These are phyloP conservation scores for Epichloe uncinata DNA, from an alignment of 2,329 filamentous ascomycete species.

Conservation along the genomic window DNA sequence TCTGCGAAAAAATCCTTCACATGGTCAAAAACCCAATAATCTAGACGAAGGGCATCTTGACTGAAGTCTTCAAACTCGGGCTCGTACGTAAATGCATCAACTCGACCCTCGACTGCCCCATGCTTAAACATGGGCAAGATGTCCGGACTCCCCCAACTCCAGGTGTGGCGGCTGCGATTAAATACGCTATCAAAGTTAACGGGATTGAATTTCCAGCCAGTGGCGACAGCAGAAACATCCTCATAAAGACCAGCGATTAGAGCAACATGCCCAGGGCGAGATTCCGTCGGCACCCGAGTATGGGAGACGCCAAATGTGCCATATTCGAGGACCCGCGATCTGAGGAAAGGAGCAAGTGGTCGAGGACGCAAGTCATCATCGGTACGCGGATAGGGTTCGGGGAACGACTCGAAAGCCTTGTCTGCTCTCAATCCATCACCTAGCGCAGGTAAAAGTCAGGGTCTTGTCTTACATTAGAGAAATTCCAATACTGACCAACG, in stretches of 20 bases:
- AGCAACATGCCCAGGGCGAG: slow-evolving; percentile 88
- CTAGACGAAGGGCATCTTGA: slow-evolving; percentile 64
- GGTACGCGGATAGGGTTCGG: slow-evolving; percentile 63
- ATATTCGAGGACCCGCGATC: slow-evolving; percentile 74
- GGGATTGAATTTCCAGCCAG: slow-evolving; percentile 96
- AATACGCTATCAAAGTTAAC: slow-evolving; percentile 99
- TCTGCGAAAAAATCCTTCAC: slow-evolving; percentile 78
- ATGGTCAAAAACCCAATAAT: slow-evolving; percentile 91
- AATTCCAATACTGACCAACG: slow-evolving; percentile 64
- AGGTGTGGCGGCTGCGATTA: slow-evolving; percentile 91
- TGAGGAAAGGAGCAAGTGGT: slow-evolving; percentile 79
- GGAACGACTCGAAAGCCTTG: slow-evolving; percentile 91
- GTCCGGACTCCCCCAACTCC: slow-evolving; percentile 98
- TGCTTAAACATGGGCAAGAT: slow-evolving; percentile 95
- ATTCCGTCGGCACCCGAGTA: slow-evolving; percentile 93
- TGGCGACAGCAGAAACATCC: slow-evolving; percentile 93
- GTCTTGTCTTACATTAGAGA: neutral
- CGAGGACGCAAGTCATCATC: slow-evolving; percentile 56
- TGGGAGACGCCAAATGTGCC: slow-evolving; percentile 97
- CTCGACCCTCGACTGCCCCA: slow-evolving; percentile 74
- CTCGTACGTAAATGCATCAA: slow-evolving; percentile 77
- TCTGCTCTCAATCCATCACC: slow-evolving; percentile 91
- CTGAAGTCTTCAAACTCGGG: slow-evolving; percentile 86
- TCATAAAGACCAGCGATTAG: slow-evolving; percentile 95
- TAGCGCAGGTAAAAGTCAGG: slow-evolving; percentile 15